Percentiles rank a stretch among this genome's conserved stretches.
phyloP scores from a whole-genome alignment of 2,329 filamentous ascomycete genomes.

The Monilinia polystroma region DNA sequence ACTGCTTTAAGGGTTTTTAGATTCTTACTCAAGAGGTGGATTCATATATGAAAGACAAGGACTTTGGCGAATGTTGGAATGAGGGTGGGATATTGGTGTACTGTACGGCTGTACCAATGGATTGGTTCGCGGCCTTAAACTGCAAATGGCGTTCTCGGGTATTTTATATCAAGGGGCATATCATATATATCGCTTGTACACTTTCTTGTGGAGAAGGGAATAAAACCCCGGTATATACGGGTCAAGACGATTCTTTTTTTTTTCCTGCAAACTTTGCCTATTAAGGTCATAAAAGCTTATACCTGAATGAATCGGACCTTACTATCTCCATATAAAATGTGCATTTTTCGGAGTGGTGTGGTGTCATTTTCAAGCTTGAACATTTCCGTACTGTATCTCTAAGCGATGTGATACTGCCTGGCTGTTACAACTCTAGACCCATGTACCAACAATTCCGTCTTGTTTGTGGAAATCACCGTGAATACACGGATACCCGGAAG shows the following conservation, averaged over 20 bases:
- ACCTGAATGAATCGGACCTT: neutral
- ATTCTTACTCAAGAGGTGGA: constrained; percentile 21
- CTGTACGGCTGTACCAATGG: too few species aligned
- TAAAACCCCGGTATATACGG: neutral
- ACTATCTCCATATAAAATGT: constrained; percentile 1
- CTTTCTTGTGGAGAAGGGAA: neutral
- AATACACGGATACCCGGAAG: neutral
- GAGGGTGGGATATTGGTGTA: neutral
- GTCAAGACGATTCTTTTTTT: neutral
- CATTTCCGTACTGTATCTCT: neutral
- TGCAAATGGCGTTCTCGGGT: constrained; percentile 22
- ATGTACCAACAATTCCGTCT: neutral
- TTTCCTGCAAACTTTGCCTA: neutral
- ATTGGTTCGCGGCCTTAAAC: constrained; percentile 12
- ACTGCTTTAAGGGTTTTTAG: constrained; percentile 69
- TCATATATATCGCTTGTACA: constrained; percentile 16
- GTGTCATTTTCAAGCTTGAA: neutral
- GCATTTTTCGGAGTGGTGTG: neutral
- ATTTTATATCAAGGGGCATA: neutral
- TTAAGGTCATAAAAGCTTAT: constrained; percentile 10
- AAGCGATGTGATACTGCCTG: neutral
- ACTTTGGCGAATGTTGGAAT: constrained; percentile 8
- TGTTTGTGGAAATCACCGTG: constrained; percentile 4
- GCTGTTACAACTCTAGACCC: neutral
- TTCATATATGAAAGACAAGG: constrained; percentile 1